Evolutionary conservation across 495 filamentous ascomycete species (phyloP).

Genomic region (Penicillium riverlandense): DNA sequence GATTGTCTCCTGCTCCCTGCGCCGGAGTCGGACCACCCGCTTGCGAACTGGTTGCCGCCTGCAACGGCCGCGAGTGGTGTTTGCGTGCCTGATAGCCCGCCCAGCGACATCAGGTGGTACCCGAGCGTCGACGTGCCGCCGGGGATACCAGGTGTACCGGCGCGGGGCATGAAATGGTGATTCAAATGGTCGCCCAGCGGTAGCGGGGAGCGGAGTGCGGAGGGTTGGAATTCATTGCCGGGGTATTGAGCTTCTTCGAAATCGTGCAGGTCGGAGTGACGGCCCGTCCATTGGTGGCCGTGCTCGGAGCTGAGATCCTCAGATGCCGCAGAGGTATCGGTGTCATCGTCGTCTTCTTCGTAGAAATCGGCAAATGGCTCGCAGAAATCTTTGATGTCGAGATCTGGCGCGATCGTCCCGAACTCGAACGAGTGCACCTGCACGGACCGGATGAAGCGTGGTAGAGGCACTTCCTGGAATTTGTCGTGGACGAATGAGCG

Average conservation of each 20-base stretch:
- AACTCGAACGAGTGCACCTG: slow-evolving; percentile 93
- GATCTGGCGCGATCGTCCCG: slow-evolving; percentile 68
- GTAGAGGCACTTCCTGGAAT: slow-evolving; percentile 85
- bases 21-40: slow-evolving; percentile 40
- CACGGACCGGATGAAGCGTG: slow-evolving; percentile 93
- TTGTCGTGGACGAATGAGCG: slow-evolving; percentile 90
- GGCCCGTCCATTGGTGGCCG: slow-evolving; percentile 15
- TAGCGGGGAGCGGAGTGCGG: slow-evolving; percentile 35
- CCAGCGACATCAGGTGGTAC: slow-evolving; percentile 77
- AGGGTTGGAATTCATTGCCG: slow-evolving; percentile 23
- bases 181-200: slow-evolving; percentile 45
- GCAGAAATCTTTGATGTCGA: slow-evolving; percentile 94
- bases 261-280: slow-evolving; percentile 20
- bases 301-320: slow-evolving; percentile 26
- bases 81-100: slow-evolving; percentile 68
- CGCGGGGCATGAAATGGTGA: slow-evolving; percentile 56
- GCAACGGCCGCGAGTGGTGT: slow-evolving; percentile 84
- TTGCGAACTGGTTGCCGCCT: slow-evolving; percentile 52
- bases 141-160: slow-evolving; percentile 69
- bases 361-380: slow-evolving; percentile 96
- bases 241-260: slow-evolving; percentile 21
- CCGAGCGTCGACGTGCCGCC: slow-evolving; percentile 82
- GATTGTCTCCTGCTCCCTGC: slow-evolving; percentile 12
- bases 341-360: slow-evolving; percentile 64
- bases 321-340: slow-evolving; percentile 32